phyloP scores from a whole-genome alignment of 495 filamentous ascomycete species.

The Penicillium desertorum region DNA sequence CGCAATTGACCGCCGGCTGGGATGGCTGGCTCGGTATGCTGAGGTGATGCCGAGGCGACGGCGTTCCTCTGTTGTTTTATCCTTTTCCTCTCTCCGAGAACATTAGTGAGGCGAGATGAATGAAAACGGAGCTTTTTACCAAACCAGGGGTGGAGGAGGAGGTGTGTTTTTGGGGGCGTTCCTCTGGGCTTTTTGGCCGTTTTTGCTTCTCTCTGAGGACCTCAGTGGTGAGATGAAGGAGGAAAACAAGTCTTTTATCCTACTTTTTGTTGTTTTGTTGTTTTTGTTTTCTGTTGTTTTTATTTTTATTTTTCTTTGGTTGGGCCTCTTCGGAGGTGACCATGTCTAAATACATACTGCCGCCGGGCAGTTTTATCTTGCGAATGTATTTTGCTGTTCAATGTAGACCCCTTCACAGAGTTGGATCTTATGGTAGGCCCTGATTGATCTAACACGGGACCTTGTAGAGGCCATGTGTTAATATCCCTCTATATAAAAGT shows the following conservation, averaged over 20 bases:
- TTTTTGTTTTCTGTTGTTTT: neutral
- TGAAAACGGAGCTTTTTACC: constrained; percentile 5
- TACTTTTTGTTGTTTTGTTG: constrained; percentile 4
- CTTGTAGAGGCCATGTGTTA: constrained; percentile 2
- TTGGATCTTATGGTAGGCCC: no score
- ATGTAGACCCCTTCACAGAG: no score
- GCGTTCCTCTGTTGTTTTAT: no score
- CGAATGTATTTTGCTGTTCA: no score
- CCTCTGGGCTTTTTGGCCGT: constrained; percentile 13
- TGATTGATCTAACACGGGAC: neutral
- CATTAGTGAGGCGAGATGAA: neutral
- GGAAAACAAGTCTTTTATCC: neutral
- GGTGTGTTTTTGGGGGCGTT: neutral
- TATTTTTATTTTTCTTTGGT: neutral
- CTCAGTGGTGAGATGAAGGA: constrained; percentile 9
- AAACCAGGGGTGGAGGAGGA: neutral
- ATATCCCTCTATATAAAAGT: constrained; percentile 3
- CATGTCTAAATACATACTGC: no score
- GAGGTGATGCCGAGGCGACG: no score
- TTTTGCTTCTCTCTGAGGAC: constrained; percentile 17
- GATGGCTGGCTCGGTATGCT: neutral
- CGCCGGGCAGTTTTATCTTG: no score
- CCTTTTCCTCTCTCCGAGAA: no score
- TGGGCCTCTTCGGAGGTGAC: no score
- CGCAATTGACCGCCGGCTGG: no score